Conservation (phyloP, 306 rosid genomes). For the Quercus dentata region DNA sequence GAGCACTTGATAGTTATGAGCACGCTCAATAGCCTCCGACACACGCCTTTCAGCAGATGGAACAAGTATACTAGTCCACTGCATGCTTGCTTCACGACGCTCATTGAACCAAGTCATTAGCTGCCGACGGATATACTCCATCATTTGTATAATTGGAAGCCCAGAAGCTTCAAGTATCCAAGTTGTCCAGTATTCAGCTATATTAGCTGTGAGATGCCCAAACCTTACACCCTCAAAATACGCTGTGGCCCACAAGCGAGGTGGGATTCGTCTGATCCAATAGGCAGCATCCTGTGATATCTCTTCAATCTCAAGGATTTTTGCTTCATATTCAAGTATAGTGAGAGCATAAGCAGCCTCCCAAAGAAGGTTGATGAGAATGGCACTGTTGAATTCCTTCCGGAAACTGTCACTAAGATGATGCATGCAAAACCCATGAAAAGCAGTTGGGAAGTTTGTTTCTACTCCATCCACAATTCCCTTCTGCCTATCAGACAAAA, state of each 20-base stretch:
- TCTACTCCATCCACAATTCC: slow-evolving; percentile 51
- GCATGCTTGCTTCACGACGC: slow-evolving; percentile 55
- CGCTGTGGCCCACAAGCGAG: slow-evolving; percentile 51
- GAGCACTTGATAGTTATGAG: slow-evolving; percentile 31
- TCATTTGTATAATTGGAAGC: slow-evolving; percentile 54
- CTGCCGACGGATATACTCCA: slow-evolving; percentile 50
- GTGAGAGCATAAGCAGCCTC: slow-evolving; percentile 55
- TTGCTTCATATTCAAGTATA: slow-evolving; percentile 34
- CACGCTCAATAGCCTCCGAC: slow-evolving; percentile 36
- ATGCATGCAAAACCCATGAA: slow-evolving; percentile 55
- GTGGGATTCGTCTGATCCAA: slow-evolving; percentile 47
- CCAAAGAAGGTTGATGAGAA: slow-evolving; percentile 43
- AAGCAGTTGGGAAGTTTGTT: slow-evolving; percentile 46
- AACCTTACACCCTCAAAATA: slow-evolving; percentile 52
- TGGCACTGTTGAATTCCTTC: slow-evolving; percentile 41
- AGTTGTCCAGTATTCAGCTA: slow-evolving; percentile 37
- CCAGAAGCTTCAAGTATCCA: slow-evolving; percentile 54
- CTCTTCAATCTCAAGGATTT: slow-evolving; percentile 38
- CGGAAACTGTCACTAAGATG: slow-evolving; percentile 46
- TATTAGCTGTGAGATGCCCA: slow-evolving; percentile 50
- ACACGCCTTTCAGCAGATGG: slow-evolving; percentile 45
- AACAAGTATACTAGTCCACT: slow-evolving; percentile 50
- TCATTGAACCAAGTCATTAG: slow-evolving; percentile 60
- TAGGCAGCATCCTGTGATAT: slow-evolving; percentile 48
- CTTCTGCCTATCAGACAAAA: slow-evolving; percentile 49